These are phyloP conservation scores for Cadophora malorum DNA, from an alignment of 2,329 filamentous ascomycete species.

Conservation along the genomic window DNA sequence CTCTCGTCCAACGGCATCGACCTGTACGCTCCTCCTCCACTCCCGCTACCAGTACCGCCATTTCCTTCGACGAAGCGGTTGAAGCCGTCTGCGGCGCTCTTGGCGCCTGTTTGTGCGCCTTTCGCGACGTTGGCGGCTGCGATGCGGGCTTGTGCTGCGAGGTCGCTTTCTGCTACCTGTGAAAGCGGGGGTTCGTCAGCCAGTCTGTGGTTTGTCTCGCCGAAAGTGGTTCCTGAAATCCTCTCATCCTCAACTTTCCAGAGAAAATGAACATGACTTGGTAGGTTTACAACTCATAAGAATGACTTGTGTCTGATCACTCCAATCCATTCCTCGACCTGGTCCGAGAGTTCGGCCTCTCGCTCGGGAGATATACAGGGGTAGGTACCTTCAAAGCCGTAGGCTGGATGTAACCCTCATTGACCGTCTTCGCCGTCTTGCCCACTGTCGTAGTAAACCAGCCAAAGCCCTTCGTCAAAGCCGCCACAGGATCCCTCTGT, in stretches of 20 bases:
- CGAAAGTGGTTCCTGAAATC: neutral
- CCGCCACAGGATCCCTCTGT: conserved; percentile 87
- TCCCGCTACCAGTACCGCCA: conserved; percentile 45
- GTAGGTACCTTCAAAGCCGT: conserved; percentile 80
- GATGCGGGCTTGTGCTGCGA: conserved; percentile 69
- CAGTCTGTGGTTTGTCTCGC: too few relatives aligned
- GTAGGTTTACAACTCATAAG: too few relatives aligned
- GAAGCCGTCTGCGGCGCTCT: conserved; percentile 79
- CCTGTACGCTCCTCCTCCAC: conserved; percentile 42
- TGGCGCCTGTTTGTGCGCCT: conserved; percentile 72
- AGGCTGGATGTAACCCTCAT: conserved; percentile 90
- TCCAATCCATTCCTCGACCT: conserved; percentile 4
- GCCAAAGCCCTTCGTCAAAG: conserved; percentile 89
- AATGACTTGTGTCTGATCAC: conserved; percentile 4
- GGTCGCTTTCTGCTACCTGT: conserved; percentile 80
- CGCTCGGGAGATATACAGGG: conserved; percentile 18
- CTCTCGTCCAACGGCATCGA: conserved; percentile 59
- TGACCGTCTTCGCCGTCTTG: conserved; percentile 90
- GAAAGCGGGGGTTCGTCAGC: conserved; percentile 37
- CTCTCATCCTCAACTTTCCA: neutral
- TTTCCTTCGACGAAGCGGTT: conserved; percentile 87
- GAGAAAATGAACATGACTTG: too few relatives aligned
- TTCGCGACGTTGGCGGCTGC: conserved; percentile 71
- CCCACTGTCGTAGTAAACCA: conserved; percentile 90
- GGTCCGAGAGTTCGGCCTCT: conserved; percentile 1